Percentiles rank a stretch among this genome's conserved stretches.
These are phyloP conservation scores for Hyphopichia buzzinii DNA, from an alignment of 1,139 yeast species.

Conservation along the genomic window DNA sequence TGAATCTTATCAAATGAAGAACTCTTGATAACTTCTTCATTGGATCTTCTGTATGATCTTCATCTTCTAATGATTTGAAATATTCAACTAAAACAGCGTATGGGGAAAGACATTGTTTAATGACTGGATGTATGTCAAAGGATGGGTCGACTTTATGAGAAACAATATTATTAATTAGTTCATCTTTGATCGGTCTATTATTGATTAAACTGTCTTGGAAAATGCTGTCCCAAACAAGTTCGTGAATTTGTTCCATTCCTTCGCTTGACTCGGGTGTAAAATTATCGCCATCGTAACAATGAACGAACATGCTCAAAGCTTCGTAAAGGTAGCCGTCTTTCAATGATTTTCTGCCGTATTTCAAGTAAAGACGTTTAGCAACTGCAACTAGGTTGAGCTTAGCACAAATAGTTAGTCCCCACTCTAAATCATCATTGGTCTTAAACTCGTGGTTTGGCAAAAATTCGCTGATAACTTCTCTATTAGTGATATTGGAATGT, in stretches of 20 bases:
- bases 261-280: constrained; percentile 14
- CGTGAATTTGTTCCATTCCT: constrained; percentile 40
- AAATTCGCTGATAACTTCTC: constrained; percentile 54
- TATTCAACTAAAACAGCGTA: constrained; percentile 64
- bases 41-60: constrained; percentile 24
- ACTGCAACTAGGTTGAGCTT: constrained; percentile 47
- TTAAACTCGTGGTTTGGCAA: constrained; percentile 59
- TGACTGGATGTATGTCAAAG: constrained; percentile 49
- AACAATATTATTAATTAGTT: constrained; percentile 53
- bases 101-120: constrained; percentile 69
- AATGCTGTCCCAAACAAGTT: constrained; percentile 42
- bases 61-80: constrained; percentile 28
- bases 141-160: constrained; percentile 32
- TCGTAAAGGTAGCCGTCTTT: constrained; percentile 51
- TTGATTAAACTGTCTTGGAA: constrained; percentile 62
- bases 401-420: constrained; percentile 64
- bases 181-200: constrained; percentile 54
- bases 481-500: constrained; percentile 21
- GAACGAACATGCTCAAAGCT: constrained; percentile 65
- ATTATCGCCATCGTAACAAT: constrained; percentile 52
- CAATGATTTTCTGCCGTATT: constrained; percentile 39
- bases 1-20: constrained; percentile 58
- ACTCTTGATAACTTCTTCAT: constrained; percentile 35
- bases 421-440: constrained; percentile 74
- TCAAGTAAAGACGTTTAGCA: constrained; percentile 49